These are phyloP conservation scores for Pythium pyrilobum DNA, from an alignment of 352 stramenopile species.

Conservation along the genomic window DNA sequence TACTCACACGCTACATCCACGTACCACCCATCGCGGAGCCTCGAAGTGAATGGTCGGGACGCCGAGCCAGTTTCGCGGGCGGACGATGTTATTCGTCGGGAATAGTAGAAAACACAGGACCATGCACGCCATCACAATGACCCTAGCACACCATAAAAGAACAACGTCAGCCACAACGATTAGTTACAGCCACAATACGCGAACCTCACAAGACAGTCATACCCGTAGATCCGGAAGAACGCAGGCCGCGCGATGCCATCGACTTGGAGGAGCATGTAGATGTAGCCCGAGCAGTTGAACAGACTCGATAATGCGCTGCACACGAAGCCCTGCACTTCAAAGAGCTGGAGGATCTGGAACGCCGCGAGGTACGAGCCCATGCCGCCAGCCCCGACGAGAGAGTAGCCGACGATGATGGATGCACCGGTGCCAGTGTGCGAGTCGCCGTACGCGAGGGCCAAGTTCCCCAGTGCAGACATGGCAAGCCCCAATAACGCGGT, in stretches of 20 bases:
- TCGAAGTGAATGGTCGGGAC: slow-evolving; percentile 53
- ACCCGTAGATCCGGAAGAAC: slow-evolving; percentile 70
- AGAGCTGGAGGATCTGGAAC: slow-evolving; percentile 80
- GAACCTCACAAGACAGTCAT: slow-evolving; percentile 13
- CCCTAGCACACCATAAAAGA: neutral
- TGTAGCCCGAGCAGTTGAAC: slow-evolving; percentile 80
- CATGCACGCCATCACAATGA: slow-evolving; percentile 38
- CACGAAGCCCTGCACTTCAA: slow-evolving; percentile 65
- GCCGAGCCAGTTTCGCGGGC: slow-evolving; percentile 31
- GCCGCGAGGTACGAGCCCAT: slow-evolving; percentile 73
- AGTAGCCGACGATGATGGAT: slow-evolving; percentile 67
- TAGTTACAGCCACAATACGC: no score
- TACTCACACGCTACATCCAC: no score
- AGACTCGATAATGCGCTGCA: slow-evolving; percentile 78
- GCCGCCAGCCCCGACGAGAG: slow-evolving; percentile 57
- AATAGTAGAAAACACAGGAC: slow-evolving; percentile 58
- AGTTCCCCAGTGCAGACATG: slow-evolving; percentile 48
- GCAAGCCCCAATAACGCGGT: slow-evolving; percentile 50
- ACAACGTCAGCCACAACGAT: no score
- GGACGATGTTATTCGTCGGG: slow-evolving; percentile 65
- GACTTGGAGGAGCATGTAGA: slow-evolving; percentile 81
- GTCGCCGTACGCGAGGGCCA: slow-evolving; percentile 51
- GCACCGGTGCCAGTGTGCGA: slow-evolving; percentile 36
- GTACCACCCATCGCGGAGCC: slow-evolving; percentile 46
- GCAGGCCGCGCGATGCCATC: slow-evolving; percentile 31